These are phyloP conservation scores for Bipolaris oryzae DNA, from an alignment of 2,329 filamentous ascomycete species.

Conservation along the genomic window DNA sequence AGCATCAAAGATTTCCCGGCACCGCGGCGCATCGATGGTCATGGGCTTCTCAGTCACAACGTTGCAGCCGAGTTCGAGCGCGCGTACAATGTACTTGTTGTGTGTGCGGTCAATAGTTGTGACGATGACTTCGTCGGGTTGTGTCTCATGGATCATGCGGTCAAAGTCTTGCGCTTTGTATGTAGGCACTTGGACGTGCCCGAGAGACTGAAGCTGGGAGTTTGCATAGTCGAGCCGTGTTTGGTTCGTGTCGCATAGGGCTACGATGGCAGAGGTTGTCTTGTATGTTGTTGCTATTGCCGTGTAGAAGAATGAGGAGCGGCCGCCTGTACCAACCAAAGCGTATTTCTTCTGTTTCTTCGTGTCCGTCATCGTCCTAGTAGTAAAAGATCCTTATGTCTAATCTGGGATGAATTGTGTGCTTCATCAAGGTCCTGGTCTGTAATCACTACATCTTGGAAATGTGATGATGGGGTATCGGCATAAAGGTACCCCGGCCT, in stretches of 20 bases:
- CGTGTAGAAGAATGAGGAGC: constrained; percentile 66
- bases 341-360: constrained; percentile 52
- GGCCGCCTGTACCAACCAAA: constrained; percentile 64
- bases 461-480: constrained; percentile 13
- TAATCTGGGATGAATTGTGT: background rate
- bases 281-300: constrained; percentile 62
- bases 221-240: constrained; percentile 65
- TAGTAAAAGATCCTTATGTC: background rate
- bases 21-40: constrained; percentile 65
- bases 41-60: constrained; percentile 70
- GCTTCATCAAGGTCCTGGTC: constrained; percentile 1
- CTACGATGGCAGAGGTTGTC: constrained; percentile 59
- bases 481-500: constrained; percentile 11
- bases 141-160: constrained; percentile 62
- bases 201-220: constrained; percentile 54
- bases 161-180: constrained; percentile 63
- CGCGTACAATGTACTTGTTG: constrained; percentile 64
- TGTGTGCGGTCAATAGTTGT: constrained; percentile 69
- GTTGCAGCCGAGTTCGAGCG: constrained; percentile 64
- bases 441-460: constrained; percentile 5
- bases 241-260: constrained; percentile 65
- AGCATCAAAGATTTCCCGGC: constrained; percentile 61
- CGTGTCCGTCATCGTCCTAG: constrained; percentile 16
- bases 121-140: constrained; percentile 66
- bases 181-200: constrained; percentile 58